Evolutionary conservation across 1,284 basidiomycete genomes (phyloP), one percentile per base, ranked within the genome.

Genomic region (Coniferiporia sulphurascens): DNA sequence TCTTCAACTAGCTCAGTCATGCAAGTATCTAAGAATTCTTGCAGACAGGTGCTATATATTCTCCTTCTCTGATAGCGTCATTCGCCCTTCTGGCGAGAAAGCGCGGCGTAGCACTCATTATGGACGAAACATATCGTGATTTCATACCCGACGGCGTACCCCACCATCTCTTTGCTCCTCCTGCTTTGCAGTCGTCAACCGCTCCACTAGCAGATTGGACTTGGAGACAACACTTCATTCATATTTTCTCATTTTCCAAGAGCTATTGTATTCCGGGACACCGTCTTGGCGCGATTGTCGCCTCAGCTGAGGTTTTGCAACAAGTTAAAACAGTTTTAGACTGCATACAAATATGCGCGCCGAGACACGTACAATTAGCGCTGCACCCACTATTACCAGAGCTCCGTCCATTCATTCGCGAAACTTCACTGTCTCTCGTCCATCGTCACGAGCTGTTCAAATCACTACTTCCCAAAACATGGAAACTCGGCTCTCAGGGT

Each of bases 41-140:
- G 15, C 56, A 92, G 91, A 94, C 92, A 0, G 93, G 93, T 1
- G 84, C 87, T 0, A 81, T 84, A 2, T 94, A 93, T 67, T 71
- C 86, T 0, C 77, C 83, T 0, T 68, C 71, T 0, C 75, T 89
- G 15, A 73, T 95, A n/a, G 70, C 76, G 0, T 73, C 81, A 4
- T 93, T 94, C 68, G 82, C 82, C 2, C 67, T 72, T 0, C 78
- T 95, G 0, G 89, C 91, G 0, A 73, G 69, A 32, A 72, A 80
- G 56, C 72, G 78, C 35, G 74, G 78, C 3, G 70, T 95, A 9
- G 86, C 91, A 0, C 79, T 95, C n/a, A 81, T 95, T 21, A 63
- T 95, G n/a, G 91, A 94, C 70, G 90, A 93, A 72, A 93, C 92
- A 0, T 95, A 96, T 71, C 83, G 91, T 17, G 92, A 95, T 67